Evolutionary conservation across 2,329 filamentous ascomycete genomes (phyloP).

Genomic region (Camillea tinctor): DNA sequence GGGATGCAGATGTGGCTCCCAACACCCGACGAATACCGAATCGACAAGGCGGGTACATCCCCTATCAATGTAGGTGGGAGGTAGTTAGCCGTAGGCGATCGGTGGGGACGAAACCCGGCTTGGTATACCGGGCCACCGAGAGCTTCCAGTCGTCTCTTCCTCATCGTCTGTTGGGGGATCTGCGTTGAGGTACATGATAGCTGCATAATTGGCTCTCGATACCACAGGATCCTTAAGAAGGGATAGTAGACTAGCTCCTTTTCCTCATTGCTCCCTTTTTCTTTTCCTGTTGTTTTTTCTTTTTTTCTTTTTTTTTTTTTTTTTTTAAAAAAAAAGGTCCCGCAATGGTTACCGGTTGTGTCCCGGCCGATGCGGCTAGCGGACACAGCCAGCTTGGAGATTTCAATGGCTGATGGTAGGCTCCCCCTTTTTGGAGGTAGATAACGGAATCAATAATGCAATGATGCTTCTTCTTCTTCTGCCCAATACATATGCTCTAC

Average conservation of each 20-base stretch:
- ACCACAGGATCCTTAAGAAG: neutral
- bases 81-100: neutral
- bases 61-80: neutral
- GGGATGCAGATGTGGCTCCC: neutral
- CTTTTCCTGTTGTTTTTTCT: no score
- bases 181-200: neutral
- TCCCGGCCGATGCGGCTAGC: neutral
- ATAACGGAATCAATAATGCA: neutral
- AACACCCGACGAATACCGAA: neutral
- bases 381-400: neutral
- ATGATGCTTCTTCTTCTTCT: neutral
- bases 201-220: neutral
- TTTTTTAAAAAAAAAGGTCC: no score
- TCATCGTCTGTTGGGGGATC: neutral
- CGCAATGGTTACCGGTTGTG: neutral
- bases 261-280: neutral
- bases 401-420: neutral
- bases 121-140: neutral
- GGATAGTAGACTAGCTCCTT: neutral
- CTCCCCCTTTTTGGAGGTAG: neutral
- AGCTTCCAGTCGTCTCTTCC: neutral
- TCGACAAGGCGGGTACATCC: neutral
- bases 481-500: conserved; percentile 3
- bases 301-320: no score
- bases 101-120: neutral